Percentiles rank a stretch among this genome's conserved stretches.
phyloP scores from a whole-genome alignment of 345 rosid species.

The Citrus australasica region DNA sequence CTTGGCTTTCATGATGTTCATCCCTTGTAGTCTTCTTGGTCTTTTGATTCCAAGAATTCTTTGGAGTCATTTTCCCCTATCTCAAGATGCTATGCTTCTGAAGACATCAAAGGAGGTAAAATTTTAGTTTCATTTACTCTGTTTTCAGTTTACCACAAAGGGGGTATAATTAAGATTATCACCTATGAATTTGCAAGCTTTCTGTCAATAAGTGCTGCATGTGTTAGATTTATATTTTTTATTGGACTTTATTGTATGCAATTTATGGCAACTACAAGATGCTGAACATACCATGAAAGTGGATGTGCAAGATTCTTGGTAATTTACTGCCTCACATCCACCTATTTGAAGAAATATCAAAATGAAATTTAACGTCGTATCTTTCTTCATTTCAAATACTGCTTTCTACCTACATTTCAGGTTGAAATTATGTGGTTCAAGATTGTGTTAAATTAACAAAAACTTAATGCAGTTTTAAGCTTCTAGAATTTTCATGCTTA shows the following conservation, averaged over 20 bases:
- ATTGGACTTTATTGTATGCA: neutral
- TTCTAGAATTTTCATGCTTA: neutral
- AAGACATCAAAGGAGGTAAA: constrained; percentile 69
- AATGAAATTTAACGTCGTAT: neutral
- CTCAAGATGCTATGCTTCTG: constrained; percentile 53
- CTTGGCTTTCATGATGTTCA: constrained; percentile 82
- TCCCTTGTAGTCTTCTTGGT: constrained; percentile 79
- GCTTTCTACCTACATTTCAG: neutral
- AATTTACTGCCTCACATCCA: neutral
- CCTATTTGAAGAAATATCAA: neutral
- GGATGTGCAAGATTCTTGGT: neutral
- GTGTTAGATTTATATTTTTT: neutral
- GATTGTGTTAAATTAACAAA: neutral
- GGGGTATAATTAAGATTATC: neutral
- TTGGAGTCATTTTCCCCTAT: constrained; percentile 47
- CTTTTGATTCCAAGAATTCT: constrained; percentile 65
- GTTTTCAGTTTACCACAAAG: neutral
- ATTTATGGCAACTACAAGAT: neutral
- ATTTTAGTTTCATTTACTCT: constrained; percentile 13
- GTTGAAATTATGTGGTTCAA: neutral
- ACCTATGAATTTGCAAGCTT: constrained; percentile 3
- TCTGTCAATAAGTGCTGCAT: neutral
- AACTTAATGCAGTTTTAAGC: neutral
- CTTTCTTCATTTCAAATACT: neutral
- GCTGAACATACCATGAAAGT: neutral